Evolutionary conservation across 2,329 filamentous ascomycete species (phyloP).

Genomic region (Parafenestella ontariensis): DNA sequence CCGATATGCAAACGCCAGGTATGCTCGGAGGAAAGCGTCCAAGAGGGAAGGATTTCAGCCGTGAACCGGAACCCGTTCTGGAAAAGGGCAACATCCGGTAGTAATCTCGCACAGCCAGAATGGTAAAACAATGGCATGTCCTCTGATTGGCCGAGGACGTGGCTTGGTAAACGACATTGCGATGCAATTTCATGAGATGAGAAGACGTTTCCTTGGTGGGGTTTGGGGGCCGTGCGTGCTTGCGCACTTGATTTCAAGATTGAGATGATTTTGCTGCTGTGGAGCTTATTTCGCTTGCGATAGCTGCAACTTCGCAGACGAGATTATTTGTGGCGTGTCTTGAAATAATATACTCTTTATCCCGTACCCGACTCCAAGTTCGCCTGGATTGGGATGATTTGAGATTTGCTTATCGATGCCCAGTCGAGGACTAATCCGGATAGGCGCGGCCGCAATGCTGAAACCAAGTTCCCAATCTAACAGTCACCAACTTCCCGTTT

Average conservation of each 20-base stretch:
- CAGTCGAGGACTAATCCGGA: conserved; percentile 19
- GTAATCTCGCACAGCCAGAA: conserved; percentile 20
- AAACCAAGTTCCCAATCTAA: conserved; percentile 35
- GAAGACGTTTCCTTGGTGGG: conserved; percentile 29
- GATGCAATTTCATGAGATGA: conserved; percentile 46
- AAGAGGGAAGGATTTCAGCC: conserved; percentile 20
- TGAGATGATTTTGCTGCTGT: conserved; percentile 34
- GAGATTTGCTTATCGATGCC: conserved; percentile 20
- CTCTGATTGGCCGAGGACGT: conserved; percentile 15
- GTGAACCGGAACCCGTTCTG: conserved; percentile 17
- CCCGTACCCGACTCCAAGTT: conserved; percentile 11
- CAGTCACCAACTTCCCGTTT: conserved; percentile 47
- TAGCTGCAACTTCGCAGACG: conserved; percentile 30
- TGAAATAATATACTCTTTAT: conserved; percentile 14
- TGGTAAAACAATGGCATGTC: conserved; percentile 13
- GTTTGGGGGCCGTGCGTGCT: conserved; percentile 33
- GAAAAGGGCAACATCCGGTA: conserved; percentile 21
- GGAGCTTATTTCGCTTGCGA: conserved; percentile 50
- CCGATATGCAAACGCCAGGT: conserved; percentile 21
- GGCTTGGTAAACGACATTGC: conserved; percentile 33
- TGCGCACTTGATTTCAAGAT: conserved; percentile 33
- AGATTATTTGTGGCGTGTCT: conserved; percentile 30
- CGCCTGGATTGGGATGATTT: conserved; percentile 2
- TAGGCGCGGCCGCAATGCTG: conserved; percentile 24
- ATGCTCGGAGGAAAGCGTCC: conserved; percentile 12